Evolutionary conservation across 306 rosid species (phyloP).

Genomic region (Cicer cuneatum): DNA sequence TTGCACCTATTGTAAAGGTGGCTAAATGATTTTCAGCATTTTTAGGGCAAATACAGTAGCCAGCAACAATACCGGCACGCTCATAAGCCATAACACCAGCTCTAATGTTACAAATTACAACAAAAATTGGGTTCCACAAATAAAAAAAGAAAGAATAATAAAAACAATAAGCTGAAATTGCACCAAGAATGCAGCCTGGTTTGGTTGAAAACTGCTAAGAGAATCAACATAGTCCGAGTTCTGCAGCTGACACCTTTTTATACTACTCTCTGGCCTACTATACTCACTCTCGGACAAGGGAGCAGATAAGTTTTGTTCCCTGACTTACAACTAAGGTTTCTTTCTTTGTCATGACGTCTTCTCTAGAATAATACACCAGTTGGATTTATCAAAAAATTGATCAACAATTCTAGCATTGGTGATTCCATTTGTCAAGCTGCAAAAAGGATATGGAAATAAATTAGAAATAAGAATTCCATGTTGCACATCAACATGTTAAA

Average conservation of each 20-base stretch:
- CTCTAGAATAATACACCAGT: slow-evolving; percentile 93
- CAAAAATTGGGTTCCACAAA: slow-evolving; percentile 39
- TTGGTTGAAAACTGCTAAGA: slow-evolving; percentile 9
- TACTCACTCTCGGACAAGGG: neutral
- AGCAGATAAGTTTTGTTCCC: slow-evolving; percentile 8
- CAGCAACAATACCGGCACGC: slow-evolving; percentile 23
- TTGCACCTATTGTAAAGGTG: slow-evolving; percentile 14
- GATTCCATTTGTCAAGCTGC: slow-evolving; percentile 78
- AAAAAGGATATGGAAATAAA: slow-evolving; percentile 38
- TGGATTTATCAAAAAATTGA: slow-evolving; percentile 86
- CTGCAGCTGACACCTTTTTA: slow-evolving; percentile 4
- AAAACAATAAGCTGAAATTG: slow-evolving; percentile 25
- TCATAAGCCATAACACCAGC: slow-evolving; percentile 19
- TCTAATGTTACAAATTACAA: slow-evolving; percentile 35
- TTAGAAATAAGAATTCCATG: slow-evolving; percentile 31
- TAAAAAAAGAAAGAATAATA: slow-evolving; percentile 27
- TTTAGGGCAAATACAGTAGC: neutral
- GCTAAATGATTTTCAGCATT: slow-evolving; percentile 22
- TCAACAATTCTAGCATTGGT: slow-evolving; percentile 72
- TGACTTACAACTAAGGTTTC: slow-evolving; percentile 24
- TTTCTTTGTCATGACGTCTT: slow-evolving; percentile 55
- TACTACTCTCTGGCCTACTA: slow-evolving; percentile 5
- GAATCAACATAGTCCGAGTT: slow-evolving; percentile 25
- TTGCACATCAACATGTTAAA: slow-evolving; percentile 22
- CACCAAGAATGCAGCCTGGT: slow-evolving; percentile 21